Evolutionary conservation across 768 basidiomycete genomes (phyloP).

Genomic region (Podaxis rugospora): DNA sequence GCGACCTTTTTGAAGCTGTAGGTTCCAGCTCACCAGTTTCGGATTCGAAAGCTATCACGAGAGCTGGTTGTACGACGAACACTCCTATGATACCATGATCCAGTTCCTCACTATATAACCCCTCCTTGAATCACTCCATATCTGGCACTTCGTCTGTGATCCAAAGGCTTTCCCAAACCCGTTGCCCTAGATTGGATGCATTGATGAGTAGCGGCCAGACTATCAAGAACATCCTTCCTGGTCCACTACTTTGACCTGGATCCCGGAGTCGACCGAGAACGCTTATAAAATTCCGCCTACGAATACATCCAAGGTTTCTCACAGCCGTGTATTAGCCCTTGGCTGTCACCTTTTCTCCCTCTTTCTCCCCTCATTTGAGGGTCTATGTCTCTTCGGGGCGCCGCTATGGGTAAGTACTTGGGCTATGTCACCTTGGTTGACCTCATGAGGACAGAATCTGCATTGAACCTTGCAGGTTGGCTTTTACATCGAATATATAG

Average conservation of each 20-base stretch:
- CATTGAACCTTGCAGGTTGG: neutral
- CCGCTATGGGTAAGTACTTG: neutral
- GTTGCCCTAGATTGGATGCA: neutral
- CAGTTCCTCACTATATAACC: neutral
- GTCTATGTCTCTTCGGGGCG: neutral
- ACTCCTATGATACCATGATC: neutral
- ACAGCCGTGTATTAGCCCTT: neutral
- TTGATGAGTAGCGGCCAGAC: neutral
- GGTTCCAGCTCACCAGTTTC: neutral
- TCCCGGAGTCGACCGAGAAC: neutral
- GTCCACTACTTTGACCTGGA: neutral
- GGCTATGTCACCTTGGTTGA: neutral
- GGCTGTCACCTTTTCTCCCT: neutral
- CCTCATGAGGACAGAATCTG: neutral
- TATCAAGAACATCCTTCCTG: slow-evolving; percentile 1
- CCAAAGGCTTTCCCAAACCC: neutral
- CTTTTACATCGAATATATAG: neutral
- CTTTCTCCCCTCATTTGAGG: neutral
- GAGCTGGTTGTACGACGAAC: neutral
- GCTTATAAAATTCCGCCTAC: neutral
- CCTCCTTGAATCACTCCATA: neutral
- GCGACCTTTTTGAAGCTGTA: neutral
- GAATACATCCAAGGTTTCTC: neutral
- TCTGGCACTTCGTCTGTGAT: neutral
- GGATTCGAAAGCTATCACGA: neutral